Evolutionary conservation across 2,329 filamentous ascomycete species (phyloP), one percentile per base, ranked within the genome.

Genomic region (Endothia cerciana): DNA sequence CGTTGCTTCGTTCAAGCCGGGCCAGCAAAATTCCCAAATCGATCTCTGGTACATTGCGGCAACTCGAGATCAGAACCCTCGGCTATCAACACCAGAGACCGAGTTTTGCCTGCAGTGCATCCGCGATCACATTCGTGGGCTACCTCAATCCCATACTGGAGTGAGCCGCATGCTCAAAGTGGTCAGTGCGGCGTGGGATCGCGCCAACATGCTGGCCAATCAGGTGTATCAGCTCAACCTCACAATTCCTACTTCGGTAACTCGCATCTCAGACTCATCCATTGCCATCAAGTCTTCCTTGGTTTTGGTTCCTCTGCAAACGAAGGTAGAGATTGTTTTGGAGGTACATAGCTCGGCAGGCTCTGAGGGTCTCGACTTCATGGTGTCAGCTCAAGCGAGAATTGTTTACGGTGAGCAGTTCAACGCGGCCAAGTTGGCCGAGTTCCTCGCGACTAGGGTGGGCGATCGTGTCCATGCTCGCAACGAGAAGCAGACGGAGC

Each of bases 331-430:
- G 69, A 81, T 91, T 1, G 77, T 75, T 0, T 81, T 94, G 65
- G 81, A 82, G 19, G 75, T 94, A 30, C 79, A 77, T 0, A 79
- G 83, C 2, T 76, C 77, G 11, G 79, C 77, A 59, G 78, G 77
- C 0, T 77, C 78, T 0, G 79, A 81, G n/a, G 82, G 83, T 3
- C 77, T 89, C 13, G 82, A 85, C 0, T 81, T 92, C 43, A 75
- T 77, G 17, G 78, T 91, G 30, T 78, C 77, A 6, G 81, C 84
- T 1, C 79, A 79, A 28, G 90, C 88, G 0, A 82, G 81, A 62
- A 87, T 94, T 1, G 80, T 93, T 2, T 95, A 95, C 74, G 92
- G 92, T 0, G 91, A 94, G 77, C 83, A 85, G 67, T 93, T 94
- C 75, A 91, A 92, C 69, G 87, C 88, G 69, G 85, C 82, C 60